phyloP scores from a whole-genome alignment of 306 rosid species.

The Parietaria judaica region DNA sequence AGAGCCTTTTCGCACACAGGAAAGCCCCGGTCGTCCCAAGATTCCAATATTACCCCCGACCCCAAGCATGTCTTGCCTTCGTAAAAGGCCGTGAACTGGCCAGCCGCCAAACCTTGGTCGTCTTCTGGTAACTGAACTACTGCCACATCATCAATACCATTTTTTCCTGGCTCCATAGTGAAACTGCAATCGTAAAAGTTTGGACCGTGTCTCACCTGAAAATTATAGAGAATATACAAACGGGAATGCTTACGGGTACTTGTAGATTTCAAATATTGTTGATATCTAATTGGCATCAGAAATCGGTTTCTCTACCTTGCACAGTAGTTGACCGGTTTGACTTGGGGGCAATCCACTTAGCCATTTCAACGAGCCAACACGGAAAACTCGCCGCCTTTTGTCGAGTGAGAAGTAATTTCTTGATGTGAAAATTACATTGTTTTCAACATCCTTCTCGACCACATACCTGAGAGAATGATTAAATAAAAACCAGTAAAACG shows the following conservation, averaged over 20 bases:
- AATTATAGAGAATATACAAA: slow-evolving; percentile 3
- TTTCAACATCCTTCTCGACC: slow-evolving; percentile 77
- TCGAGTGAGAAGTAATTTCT: slow-evolving; percentile 86
- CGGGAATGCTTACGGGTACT: not conserved
- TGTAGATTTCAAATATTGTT: not conserved
- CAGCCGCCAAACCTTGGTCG: slow-evolving; percentile 96
- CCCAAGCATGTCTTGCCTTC: slow-evolving; percentile 74
- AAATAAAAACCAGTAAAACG: not conserved
- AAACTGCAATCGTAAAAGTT: slow-evolving; percentile 58
- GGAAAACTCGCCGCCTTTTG: slow-evolving; percentile 75
- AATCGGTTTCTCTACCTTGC: slow-evolving; percentile 49
- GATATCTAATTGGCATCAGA: too few species aligned
- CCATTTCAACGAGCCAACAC: slow-evolving; percentile 89
- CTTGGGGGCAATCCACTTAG: slow-evolving; percentile 47
- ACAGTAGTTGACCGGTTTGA: slow-evolving; percentile 49
- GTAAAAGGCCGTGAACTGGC: slow-evolving; percentile 87
- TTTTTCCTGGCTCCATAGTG: slow-evolving; percentile 39
- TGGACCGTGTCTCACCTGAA: slow-evolving; percentile 96
- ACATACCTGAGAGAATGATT: slow-evolving; percentile 57
- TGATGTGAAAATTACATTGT: slow-evolving; percentile 84
- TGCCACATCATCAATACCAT: slow-evolving; percentile 40
- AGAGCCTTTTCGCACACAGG: slow-evolving; percentile 75
- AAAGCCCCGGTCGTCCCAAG: slow-evolving; percentile 78
- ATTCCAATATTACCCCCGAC: slow-evolving; percentile 82
- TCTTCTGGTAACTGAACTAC: slow-evolving; percentile 62